Evolutionary conservation across 2,329 filamentous ascomycete genomes (phyloP).

Genomic region (Dothideomycetes sp.): DNA sequence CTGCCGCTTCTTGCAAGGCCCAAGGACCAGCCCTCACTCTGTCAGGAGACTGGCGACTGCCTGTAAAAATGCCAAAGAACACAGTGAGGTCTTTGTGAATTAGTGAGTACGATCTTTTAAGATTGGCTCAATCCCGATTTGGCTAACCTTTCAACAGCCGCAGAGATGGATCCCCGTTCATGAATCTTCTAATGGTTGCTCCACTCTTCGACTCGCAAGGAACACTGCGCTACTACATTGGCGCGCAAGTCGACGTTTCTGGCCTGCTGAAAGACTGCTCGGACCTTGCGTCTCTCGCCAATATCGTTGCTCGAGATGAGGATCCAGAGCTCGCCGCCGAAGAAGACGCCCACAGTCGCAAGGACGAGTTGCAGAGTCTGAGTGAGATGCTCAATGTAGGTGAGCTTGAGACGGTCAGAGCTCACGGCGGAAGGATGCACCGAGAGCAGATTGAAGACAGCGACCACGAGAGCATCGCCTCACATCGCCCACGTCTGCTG

Average conservation of each 20-base stretch:
- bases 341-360: constrained; percentile 27
- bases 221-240: constrained; percentile 57
- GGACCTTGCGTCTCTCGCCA: constrained; percentile 51
- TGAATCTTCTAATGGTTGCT: constrained; percentile 67
- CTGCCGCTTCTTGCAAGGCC: constrained; percentile 68
- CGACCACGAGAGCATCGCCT: constrained; percentile 25
- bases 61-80: constrained; percentile 52
- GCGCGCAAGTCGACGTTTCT: constrained; percentile 62
- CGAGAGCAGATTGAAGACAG: constrained; percentile 39
- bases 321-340: constrained; percentile 21
- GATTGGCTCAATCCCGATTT: background rate
- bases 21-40: constrained; percentile 54
- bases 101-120: constrained; percentile 22
- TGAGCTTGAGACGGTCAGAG: constrained; percentile 55
- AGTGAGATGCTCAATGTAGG: constrained; percentile 58
- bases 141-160: constrained; percentile 33
- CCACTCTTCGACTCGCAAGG: constrained; percentile 59
- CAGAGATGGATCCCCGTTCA: constrained; percentile 65
- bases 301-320: constrained; percentile 18
- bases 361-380: constrained; percentile 54
- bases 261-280: constrained; percentile 56
- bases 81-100: constrained; percentile 65
- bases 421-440: constrained; percentile 54
- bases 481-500: constrained; percentile 33
- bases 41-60: constrained; percentile 52